Conservation (phyloP, 2,329 filamentous ascomycete species). For the Ascochyta clinopodiicola region DNA sequence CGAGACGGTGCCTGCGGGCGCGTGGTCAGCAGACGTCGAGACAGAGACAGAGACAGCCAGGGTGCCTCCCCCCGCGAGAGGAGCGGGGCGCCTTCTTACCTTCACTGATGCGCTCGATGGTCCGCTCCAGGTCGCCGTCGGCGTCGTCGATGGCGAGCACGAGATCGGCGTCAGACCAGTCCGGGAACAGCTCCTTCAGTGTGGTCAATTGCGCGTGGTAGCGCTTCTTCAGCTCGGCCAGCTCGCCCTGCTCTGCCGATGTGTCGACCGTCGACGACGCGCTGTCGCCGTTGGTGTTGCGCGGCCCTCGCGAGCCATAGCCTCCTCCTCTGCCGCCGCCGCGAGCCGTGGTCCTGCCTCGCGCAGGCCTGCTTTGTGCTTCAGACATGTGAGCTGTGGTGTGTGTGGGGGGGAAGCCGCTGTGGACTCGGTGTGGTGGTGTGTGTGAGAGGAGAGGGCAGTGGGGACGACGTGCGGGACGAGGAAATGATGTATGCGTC, state of each 20-base stretch:
- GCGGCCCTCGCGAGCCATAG: conserved; percentile 62
- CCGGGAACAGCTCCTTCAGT: conserved; percentile 91
- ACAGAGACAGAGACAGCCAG: neutral
- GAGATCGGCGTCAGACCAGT: conserved; percentile 95
- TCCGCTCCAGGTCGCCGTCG: conserved; percentile 73
- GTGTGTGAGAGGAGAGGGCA: conserved; percentile 35
- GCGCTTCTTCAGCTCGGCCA: conserved; percentile 90
- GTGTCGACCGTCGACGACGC: conserved; percentile 65
- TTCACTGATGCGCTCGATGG: conserved; percentile 80
- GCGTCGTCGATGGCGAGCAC: conserved; percentile 92
- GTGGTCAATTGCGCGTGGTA: conserved; percentile 79
- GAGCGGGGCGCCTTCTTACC: conserved; percentile 57
- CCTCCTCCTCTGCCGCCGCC: conserved; percentile 79
- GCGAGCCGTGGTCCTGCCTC: conserved; percentile 88
- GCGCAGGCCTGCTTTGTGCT: conserved; percentile 83
- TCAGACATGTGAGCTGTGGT: conserved; percentile 80
- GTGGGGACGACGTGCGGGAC: conserved; percentile 34
- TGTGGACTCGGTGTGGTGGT: conserved; percentile 28
- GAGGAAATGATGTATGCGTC: conserved; percentile 38
- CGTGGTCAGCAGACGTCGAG: conserved; percentile 16
- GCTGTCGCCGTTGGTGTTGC: conserved; percentile 74
- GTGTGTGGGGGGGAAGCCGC: conserved; percentile 44
- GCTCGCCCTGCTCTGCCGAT: conserved; percentile 83
- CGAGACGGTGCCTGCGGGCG: conserved; percentile 70
- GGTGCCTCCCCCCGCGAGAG: neutral